Conservation (phyloP, 805 yeast genomes). For the Monosporozyma unispora region DNA sequence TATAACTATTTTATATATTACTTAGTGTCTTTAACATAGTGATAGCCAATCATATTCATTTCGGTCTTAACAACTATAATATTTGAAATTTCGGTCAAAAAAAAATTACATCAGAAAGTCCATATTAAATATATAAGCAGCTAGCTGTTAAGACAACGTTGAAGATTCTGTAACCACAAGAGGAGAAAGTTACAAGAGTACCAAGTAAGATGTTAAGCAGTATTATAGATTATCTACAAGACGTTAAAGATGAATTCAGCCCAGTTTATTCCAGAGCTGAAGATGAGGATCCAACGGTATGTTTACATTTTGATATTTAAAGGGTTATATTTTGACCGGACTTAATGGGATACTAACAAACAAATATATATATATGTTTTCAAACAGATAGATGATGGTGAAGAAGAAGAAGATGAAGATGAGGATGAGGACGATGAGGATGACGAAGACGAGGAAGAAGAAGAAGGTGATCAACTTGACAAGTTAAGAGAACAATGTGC, state of each 20-base stretch:
- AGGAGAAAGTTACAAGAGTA: neutral
- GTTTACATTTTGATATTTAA: neutral
- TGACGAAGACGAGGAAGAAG: constrained; percentile 65
- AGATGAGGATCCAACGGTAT: constrained; percentile 17
- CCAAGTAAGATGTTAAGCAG: constrained; percentile 29
- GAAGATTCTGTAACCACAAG: too few species aligned
- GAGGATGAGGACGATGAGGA: constrained; percentile 47
- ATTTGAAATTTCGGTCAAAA: neutral
- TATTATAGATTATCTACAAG: constrained; percentile 38
- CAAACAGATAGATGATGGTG: constrained; percentile 12
- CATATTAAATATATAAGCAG: neutral
- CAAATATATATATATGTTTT: neutral
- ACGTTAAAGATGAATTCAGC: constrained; percentile 67
- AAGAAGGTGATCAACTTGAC: constrained; percentile 56
- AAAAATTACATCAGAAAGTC: neutral
- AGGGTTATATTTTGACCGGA: neutral
- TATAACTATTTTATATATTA: neutral
- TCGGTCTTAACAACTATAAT: neutral
- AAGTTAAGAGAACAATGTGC: constrained; percentile 60
- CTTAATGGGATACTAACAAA: neutral
- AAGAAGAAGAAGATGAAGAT: constrained; percentile 25
- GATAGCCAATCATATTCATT: neutral
- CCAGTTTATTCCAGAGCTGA: constrained; percentile 84
- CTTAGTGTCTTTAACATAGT: neutral
- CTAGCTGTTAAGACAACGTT: too few species aligned